Evolutionary conservation across 2,329 filamentous ascomycete species (phyloP).

Genomic region (Fusarium austroafricanum): DNA sequence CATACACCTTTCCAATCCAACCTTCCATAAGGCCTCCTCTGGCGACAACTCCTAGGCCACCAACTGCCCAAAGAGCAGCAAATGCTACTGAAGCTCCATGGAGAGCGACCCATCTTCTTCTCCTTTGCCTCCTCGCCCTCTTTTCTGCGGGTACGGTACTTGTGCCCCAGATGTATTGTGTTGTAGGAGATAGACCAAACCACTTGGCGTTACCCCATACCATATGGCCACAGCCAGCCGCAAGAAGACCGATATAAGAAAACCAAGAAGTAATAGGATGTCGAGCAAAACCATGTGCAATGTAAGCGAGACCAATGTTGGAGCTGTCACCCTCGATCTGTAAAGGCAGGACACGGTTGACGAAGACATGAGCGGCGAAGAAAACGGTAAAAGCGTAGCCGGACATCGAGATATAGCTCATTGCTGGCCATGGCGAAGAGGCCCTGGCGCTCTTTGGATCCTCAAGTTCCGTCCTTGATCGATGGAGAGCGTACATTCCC

Average conservation of each 20-base stretch:
- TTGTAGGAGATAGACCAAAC: constrained; percentile 73
- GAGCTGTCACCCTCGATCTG: constrained; percentile 84
- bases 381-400: constrained; percentile 78
- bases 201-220: constrained; percentile 89
- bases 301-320: constrained; percentile 85
- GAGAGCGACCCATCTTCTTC: constrained; percentile 76
- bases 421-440: constrained; percentile 69
- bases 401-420: constrained; percentile 76
- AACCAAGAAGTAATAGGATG: constrained; percentile 74
- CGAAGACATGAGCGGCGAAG: constrained; percentile 75
- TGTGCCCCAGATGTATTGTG: constrained; percentile 59
- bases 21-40: constrained; percentile 75
- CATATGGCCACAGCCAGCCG: constrained; percentile 78
- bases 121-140: constrained; percentile 64
- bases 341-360: constrained; percentile 82
- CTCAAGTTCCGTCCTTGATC: constrained; percentile 48
- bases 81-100: constrained; percentile 71
- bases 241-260: constrained; percentile 76
- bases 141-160: constrained; percentile 60
- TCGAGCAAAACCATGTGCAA: constrained; percentile 84
- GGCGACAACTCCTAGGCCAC: constrained; percentile 82
- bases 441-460: constrained; percentile 22
- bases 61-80: constrained; percentile 80
- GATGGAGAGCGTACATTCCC: constrained; percentile 58
- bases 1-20: constrained; percentile 85